Percentiles rank a stretch among this genome's conserved stretches.
Evolutionary conservation across 75 land plant genomes (phyloP).

Genomic region (Pinus taeda): DNA sequence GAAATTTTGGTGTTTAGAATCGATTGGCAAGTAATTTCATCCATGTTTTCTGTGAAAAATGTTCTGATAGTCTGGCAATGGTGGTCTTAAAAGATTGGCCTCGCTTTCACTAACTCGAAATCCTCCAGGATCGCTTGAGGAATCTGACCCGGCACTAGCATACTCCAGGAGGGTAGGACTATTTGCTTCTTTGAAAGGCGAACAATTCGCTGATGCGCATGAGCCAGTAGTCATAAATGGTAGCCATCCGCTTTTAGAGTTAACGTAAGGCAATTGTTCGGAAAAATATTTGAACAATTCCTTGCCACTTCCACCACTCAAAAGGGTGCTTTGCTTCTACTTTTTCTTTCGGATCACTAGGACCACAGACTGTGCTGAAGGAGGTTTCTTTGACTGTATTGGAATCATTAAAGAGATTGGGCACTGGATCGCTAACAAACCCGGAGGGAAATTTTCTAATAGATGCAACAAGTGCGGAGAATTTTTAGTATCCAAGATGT

Average conservation of each 20-base stretch:
- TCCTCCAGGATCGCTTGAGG: no score
- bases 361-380: neutral
- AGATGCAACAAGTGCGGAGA: neutral
- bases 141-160: no score
- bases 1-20: no score
- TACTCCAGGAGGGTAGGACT: no score
- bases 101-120: no score
- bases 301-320: neutral
- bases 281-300: neutral
- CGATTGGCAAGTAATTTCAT: no score
- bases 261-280: neutral
- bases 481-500: constrained; percentile 2
- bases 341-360: neutral
- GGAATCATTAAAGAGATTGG: neutral
- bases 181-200: no score
- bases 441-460: neutral
- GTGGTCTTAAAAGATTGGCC: neutral
- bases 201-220: no score
- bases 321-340: no score
- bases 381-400: neutral
- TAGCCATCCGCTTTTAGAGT: neutral
- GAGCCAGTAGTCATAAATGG: neutral
- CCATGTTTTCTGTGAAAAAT: neutral
- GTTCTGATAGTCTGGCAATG: neutral
- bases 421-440: neutral